These are phyloP conservation scores for Diplotaxis tenuifolia DNA, from an alignment of 345 rosid species.

Conservation along the genomic window DNA sequence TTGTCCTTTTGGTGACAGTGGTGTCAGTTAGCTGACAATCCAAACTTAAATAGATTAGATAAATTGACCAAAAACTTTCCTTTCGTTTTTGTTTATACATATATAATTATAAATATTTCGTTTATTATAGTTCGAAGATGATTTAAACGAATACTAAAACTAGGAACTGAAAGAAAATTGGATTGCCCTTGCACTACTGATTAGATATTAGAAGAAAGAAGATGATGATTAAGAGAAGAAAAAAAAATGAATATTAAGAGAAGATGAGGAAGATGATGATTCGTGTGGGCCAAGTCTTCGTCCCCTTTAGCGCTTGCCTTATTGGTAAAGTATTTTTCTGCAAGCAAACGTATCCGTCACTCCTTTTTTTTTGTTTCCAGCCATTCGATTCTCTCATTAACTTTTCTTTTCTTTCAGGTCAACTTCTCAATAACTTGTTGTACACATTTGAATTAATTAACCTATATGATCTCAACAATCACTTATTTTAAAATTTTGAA, in stretches of 20 bases:
- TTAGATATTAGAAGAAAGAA: neutral
- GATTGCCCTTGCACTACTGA: neutral
- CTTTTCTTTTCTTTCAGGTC: neutral
- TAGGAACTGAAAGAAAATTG: neutral
- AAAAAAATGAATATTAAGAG: neutral
- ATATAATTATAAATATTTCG: too few relatives aligned
- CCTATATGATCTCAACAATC: constrained; percentile 5
- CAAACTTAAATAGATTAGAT: neutral
- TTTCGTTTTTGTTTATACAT: neutral
- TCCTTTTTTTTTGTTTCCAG: constrained; percentile 16
- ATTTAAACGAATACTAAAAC: neutral
- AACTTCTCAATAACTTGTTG: constrained; percentile 2
- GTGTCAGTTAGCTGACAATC: constrained; percentile 32
- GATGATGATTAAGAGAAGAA: neutral
- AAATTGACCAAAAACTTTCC: neutral
- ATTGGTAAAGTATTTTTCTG: constrained; percentile 37
- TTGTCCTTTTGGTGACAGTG: constrained; percentile 31
- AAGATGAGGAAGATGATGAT: constrained; percentile 31
- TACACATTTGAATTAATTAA: neutral
- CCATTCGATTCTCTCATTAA: constrained; percentile 7
- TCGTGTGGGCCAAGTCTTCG: constrained; percentile 42
- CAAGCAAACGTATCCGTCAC: constrained; percentile 39
- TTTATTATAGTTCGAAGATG: neutral
- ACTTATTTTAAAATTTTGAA: neutral
- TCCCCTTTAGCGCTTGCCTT: constrained; percentile 42